Conservation (phyloP, 495 filamentous ascomycete genomes). For the Penicillium verhagenii region DNA sequence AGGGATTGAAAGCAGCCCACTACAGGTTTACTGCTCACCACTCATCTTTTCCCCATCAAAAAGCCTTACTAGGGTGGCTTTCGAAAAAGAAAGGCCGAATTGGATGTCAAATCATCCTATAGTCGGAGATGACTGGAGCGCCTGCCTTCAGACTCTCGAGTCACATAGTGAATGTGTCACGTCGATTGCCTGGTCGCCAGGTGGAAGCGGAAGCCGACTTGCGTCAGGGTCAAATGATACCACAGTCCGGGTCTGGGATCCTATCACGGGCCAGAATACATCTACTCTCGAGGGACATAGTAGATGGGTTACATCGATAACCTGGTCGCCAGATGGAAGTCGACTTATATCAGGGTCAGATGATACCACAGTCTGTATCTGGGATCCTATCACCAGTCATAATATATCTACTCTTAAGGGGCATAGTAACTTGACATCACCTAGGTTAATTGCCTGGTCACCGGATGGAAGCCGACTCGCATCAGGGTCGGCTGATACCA, state of each 20-base stretch:
- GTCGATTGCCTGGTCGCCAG: constrained; percentile 32
- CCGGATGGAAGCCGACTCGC: neutral
- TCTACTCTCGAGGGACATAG: constrained; percentile 22
- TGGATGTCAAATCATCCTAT: constrained; percentile 13
- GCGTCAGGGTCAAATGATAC: constrained; percentile 30
- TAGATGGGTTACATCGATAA: constrained; percentile 15
- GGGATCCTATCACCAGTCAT: neutral
- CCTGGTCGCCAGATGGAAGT: constrained; percentile 21
- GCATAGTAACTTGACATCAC: neutral
- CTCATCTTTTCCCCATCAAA: constrained; percentile 29
- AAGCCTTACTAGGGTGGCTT: constrained; percentile 21
- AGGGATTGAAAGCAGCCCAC: constrained; percentile 26
- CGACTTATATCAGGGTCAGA: constrained; percentile 18
- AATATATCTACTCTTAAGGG: constrained; percentile 5
- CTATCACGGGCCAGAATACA: constrained; percentile 12
- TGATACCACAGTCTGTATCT: constrained; percentile 19
- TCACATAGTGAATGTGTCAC: neutral
- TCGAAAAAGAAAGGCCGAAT: constrained; percentile 12
- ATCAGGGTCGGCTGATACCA: neutral
- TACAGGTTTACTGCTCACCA: constrained; percentile 30
- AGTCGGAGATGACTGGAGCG: constrained; percentile 17
- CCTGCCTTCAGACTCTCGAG: constrained; percentile 9
- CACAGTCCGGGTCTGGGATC: constrained; percentile 32
- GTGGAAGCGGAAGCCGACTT: constrained; percentile 28
- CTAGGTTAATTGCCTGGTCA: neutral